Evolutionary conservation across 306 rosid species (phyloP).

Genomic region (Herpetospermum pedunculosum): DNA sequence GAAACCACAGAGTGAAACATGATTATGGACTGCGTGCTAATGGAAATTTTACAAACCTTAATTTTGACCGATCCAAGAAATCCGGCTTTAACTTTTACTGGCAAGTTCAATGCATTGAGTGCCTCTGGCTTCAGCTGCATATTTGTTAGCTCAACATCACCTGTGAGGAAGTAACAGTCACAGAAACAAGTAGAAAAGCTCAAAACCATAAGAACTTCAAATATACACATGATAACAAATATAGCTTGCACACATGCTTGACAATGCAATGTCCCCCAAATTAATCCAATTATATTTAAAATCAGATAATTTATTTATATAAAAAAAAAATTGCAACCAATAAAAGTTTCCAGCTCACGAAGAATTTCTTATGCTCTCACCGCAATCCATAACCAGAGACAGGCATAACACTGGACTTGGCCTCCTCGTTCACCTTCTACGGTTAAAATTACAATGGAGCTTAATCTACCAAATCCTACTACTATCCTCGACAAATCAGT

Average conservation of each 20-base stretch:
- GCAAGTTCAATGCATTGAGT: constrained; percentile 84
- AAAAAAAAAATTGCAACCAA: not conserved
- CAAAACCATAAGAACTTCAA: constrained; percentile 9
- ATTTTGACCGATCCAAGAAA: constrained; percentile 98
- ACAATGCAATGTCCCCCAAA: not conserved
- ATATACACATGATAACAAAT: not conserved
- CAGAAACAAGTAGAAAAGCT: not conserved
- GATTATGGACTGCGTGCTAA: not conserved
- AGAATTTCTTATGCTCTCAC: not conserved
- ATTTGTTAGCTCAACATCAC: constrained; percentile 94
- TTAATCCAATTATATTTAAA: not conserved
- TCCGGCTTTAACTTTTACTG: constrained; percentile 97
- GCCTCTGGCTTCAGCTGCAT: constrained; percentile 99
- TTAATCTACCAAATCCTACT: not conserved
- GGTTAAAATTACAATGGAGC: not conserved
- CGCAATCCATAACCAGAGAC: not conserved
- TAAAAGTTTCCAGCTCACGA: not conserved
- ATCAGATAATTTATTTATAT: not conserved
- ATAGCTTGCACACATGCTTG: not conserved
- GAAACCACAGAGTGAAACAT: not conserved
- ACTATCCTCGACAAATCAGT: not conserved
- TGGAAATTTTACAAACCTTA: constrained; percentile 45
- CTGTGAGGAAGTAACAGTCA: constrained; percentile 44
- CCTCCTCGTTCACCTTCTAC: not conserved
- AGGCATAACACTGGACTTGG: not conserved